Percentiles rank a stretch among this genome's conserved stretches.
Evolutionary conservation across 306 rosid genomes (phyloP).

Genomic region (Prunus campanulata): DNA sequence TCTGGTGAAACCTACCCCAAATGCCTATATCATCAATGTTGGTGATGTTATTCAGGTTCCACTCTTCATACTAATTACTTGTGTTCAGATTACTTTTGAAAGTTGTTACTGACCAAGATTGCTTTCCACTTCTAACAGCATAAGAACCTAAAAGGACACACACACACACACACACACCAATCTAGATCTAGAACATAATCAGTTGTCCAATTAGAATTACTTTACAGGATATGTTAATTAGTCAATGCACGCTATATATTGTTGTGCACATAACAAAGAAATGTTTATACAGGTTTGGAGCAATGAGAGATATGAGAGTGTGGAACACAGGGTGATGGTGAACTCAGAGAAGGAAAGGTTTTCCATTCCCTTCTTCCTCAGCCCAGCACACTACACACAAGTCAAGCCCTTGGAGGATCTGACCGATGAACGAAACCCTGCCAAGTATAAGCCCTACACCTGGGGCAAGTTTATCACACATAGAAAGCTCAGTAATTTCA

Average conservation of each 20-base stretch:
- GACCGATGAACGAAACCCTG: conserved; percentile 37
- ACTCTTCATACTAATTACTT: neutral
- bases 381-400: conserved; percentile 50
- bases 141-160: too few relatives aligned
- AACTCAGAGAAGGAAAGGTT: conserved; percentile 60
- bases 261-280: too few relatives aligned
- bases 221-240: too few relatives aligned
- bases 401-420: conserved; percentile 65
- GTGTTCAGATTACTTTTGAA: neutral
- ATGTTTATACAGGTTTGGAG: conserved; percentile 71
- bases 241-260: too few relatives aligned
- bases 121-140: too few relatives aligned
- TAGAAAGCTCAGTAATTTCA: conserved; percentile 55
- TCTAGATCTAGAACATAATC: too few relatives aligned
- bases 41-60: conserved; percentile 30
- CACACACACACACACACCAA: too few relatives aligned
- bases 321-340: conserved; percentile 72
- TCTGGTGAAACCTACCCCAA: conserved; percentile 21
- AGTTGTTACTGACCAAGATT: too few relatives aligned
- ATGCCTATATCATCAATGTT: conserved; percentile 42
- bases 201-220: neutral
- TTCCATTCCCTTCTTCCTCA: conserved; percentile 66
- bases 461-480: conserved; percentile 46
- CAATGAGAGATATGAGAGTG: conserved; percentile 69
- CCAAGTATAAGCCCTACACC: conserved; percentile 46